Base-by-base conservation (phyloP, 371 early-diverging fungal species). In the Mortierella sp. region DNA sequence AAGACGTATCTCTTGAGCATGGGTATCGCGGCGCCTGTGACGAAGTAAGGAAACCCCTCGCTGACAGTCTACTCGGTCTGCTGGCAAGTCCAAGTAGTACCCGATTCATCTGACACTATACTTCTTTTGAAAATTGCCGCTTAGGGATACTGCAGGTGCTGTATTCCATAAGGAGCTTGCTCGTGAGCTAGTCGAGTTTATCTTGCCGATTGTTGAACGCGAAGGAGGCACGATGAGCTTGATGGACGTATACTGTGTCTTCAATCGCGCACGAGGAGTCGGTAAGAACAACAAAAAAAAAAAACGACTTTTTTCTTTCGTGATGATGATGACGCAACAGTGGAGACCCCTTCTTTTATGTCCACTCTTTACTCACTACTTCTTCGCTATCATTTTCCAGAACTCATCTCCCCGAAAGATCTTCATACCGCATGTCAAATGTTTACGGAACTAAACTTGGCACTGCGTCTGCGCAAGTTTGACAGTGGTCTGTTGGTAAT, bases 241-340 rank as follows among this genome's bases (percentile, higher is more conserved):
- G n/a, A 88, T 93, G 9, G 97, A 97, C 65, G 82, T 94, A 2
- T 97, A 96, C 72, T 96, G 96, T 76, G 68, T 97, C 34, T 95
- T 94, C 70, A 97, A 97, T 75, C 89, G 95, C 7, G 96, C 95
- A 3, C 88, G 97, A 42, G 95, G 95, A 23, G 90, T 87, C 56
- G 92, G 92, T 90, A 86, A 51, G 88, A 79, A n/a, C n/a, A n/a
- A n/a, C n/a, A n/a, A n/a, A n/a, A n/a, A n/a, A n/a, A n/a, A n/a
- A n/a, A n/a, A n/a, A n/a, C n/a, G n/a, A n/a, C n/a, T n/a, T n/a
- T n/a, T n/a, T n/a, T n/a, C n/a, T n/a, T n/a, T n/a, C n/a, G n/a
- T 21, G 44, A 44, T n/a, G 19, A 19, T 19, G 8, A 8, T 19
- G 17, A 44, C 21, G 44, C n/a, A n/a, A 44, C 44, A 11, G 44